These are phyloP conservation scores for Saturnispora zaruensis DNA, from an alignment of 805 yeast species.

Conservation along the genomic window DNA sequence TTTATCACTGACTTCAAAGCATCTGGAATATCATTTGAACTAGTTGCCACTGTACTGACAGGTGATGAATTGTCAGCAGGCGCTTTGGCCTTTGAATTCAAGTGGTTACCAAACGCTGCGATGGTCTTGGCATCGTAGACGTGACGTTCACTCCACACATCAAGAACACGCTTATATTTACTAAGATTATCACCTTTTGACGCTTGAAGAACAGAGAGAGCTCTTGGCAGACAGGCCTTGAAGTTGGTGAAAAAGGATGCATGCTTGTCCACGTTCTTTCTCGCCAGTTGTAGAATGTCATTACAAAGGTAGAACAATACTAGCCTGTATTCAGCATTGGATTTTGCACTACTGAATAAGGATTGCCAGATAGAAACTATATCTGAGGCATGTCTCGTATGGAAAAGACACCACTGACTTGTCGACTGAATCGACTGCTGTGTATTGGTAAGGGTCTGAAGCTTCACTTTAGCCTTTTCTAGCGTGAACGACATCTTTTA, in stretches of 20 bases:
- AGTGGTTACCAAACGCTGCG: constrained; percentile 9
- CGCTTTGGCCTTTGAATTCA: background rate
- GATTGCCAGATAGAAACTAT: constrained; percentile 28
- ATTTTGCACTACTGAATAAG: constrained; percentile 17
- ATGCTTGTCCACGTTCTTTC: constrained; percentile 43
- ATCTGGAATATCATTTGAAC: constrained; percentile 3
- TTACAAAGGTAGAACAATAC: constrained; percentile 63
- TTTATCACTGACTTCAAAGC: constrained; percentile 5
- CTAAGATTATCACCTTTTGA: constrained; percentile 18
- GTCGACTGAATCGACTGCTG: constrained; percentile 69
- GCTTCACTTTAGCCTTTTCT: constrained; percentile 40
- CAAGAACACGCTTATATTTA: constrained; percentile 42
- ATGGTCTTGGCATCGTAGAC: constrained; percentile 31
- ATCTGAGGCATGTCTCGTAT: constrained; percentile 46
- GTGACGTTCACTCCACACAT: constrained; percentile 49
- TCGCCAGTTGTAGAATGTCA: constrained; percentile 74
- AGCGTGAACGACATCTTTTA: constrained; percentile 43
- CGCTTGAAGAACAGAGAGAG: constrained; percentile 22
- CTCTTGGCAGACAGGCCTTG: constrained; percentile 38
- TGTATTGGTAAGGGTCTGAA: constrained; percentile 44
- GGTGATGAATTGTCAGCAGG: no score
- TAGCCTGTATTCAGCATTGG: constrained; percentile 25
- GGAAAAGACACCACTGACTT: constrained; percentile 64
- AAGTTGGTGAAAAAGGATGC: constrained; percentile 53
- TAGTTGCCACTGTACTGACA: no score